A percentile compares a stretch with the other conserved stretches of the same genome.
Conservation (phyloP, 2,329 filamentous ascomycete genomes). For the Dendryphion nanum region DNA sequence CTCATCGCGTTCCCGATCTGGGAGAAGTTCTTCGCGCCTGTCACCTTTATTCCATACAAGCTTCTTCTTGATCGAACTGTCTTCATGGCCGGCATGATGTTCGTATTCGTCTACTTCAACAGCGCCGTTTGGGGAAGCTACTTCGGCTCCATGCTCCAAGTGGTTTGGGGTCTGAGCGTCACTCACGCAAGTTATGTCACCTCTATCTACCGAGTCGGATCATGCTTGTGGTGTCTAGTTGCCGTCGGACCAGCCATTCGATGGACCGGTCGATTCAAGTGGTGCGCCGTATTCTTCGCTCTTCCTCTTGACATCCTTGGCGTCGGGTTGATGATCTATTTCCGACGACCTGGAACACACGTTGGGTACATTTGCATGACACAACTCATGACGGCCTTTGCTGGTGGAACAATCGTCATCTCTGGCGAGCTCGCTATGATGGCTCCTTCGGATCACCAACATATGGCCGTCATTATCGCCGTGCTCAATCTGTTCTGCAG, state of each 20-base stretch:
- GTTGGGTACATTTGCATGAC: slow-evolving; percentile 31
- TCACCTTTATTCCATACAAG: slow-evolving; percentile 42
- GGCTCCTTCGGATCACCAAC: slow-evolving; percentile 16
- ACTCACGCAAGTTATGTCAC: slow-evolving; percentile 32
- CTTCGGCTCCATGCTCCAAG: slow-evolving; percentile 39
- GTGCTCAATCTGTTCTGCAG: slow-evolving; percentile 60
- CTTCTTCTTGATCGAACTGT: slow-evolving; percentile 49
- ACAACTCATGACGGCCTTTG: slow-evolving; percentile 23
- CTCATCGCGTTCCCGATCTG: slow-evolving; percentile 35
- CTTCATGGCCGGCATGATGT: slow-evolving; percentile 50
- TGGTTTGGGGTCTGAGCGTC: slow-evolving; percentile 32
- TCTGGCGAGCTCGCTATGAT: slow-evolving; percentile 18
- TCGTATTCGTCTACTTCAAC: slow-evolving; percentile 29
- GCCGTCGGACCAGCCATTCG: slow-evolving; percentile 16
- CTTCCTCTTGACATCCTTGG: slow-evolving; percentile 21
- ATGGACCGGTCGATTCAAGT: slow-evolving; percentile 18
- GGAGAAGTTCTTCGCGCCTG: slow-evolving; percentile 37
- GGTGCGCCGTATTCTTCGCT: slow-evolving; percentile 12
- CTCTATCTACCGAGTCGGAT: slow-evolving; percentile 32
- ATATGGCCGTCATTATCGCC: slow-evolving; percentile 17
- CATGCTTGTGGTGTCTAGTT: slow-evolving; percentile 16
- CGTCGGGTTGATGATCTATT: slow-evolving; percentile 25
- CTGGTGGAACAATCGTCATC: slow-evolving; percentile 22
- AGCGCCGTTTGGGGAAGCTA: slow-evolving; percentile 34
- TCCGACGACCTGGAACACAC: slow-evolving; percentile 19